These are phyloP conservation scores for Talinum fruticosum DNA, from an alignment of 148 eudicot species.

Conservation along the genomic window DNA sequence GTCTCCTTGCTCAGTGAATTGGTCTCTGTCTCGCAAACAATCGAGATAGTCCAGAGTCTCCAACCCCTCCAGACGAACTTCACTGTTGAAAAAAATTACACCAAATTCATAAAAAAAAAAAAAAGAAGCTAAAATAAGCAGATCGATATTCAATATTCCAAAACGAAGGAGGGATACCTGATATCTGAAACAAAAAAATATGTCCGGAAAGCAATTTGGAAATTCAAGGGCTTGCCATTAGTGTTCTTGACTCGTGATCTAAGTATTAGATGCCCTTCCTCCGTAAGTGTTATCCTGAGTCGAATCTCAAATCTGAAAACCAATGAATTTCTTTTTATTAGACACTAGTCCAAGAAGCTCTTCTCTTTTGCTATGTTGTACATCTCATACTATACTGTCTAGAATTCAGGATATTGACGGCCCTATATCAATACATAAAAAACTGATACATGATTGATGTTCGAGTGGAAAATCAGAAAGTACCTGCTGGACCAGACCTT, in stretches of 20 bases:
- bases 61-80: constrained; percentile 93
- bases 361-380: background rate
- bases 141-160: background rate
- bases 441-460: too few relatives aligned
- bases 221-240: constrained; percentile 78
- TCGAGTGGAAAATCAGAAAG: background rate
- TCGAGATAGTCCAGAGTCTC: constrained; percentile 90
- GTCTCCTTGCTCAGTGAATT: constrained; percentile 97
- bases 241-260: constrained; percentile 71
- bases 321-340: background rate
- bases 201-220: constrained; percentile 74
- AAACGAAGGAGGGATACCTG: constrained; percentile 39
- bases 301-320: constrained; percentile 83
- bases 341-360: background rate
- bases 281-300: constrained; percentile 62
- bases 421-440: too few relatives aligned
- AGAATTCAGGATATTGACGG: background rate
- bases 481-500: constrained; percentile 37
- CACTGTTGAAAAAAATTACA: constrained; percentile 46
- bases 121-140: background rate
- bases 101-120: background rate
- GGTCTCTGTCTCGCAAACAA: constrained; percentile 52
- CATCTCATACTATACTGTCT: background rate
- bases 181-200: constrained; percentile 89
- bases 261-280: constrained; percentile 59